These are phyloP conservation scores for Neofusicoccum laricinum DNA, from an alignment of 2,329 filamentous ascomycete genomes.

Conservation along the genomic window DNA sequence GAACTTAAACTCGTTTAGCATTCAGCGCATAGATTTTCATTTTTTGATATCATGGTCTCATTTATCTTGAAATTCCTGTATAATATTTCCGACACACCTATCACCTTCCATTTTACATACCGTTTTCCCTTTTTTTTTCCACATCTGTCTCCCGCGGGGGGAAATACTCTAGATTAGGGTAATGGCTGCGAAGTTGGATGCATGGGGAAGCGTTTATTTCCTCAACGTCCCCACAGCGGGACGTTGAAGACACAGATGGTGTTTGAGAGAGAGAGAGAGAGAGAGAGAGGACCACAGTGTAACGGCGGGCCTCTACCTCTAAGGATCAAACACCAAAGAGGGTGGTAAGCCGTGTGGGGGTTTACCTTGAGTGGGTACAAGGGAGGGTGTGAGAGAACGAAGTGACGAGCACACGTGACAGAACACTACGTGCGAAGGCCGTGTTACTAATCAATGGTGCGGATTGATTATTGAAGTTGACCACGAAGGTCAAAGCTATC, in stretches of 20 bases:
- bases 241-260: neutral
- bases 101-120: neutral
- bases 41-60: neutral
- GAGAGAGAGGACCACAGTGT: no score
- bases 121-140: neutral
- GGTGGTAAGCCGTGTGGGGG: no score
- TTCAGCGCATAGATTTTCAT: neutral
- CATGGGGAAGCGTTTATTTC: neutral
- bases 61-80: neutral
- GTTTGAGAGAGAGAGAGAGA: neutral
- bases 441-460: no score
- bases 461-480: no score
- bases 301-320: no score
- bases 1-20: neutral
- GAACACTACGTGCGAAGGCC: no score
- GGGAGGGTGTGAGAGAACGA: no score
- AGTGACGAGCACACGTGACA: no score
- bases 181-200: neutral
- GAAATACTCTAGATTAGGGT: neutral
- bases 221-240: neutral
- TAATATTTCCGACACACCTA: neutral
- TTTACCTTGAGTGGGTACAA: no score
- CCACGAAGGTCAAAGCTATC: no score
- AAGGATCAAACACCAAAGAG: no score
- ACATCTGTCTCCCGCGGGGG: neutral